Conservation (phyloP, 768 basidiomycete species). For the Auricularia sp. region DNA sequence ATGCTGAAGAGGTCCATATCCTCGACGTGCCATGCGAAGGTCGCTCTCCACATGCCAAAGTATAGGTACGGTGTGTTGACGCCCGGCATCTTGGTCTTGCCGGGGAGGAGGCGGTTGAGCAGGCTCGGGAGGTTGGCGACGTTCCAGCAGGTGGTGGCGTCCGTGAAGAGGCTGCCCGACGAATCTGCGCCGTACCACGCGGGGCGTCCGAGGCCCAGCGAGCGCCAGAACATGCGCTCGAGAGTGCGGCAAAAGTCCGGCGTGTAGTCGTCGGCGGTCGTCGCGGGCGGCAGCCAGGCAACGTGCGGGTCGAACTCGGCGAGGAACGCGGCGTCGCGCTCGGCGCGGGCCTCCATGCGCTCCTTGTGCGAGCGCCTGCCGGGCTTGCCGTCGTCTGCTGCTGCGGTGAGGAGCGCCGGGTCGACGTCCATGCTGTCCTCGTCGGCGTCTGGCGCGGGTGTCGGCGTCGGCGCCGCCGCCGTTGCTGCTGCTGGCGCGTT, state of each 20-base stretch:
- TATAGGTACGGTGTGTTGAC: conserved; percentile 97
- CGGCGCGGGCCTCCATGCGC: conserved; percentile 20
- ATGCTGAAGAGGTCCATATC: conserved; percentile 99
- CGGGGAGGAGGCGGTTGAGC: conserved; percentile 67
- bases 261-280: conserved; percentile 68
- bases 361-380: conserved; percentile 15
- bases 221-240: conserved; percentile 88
- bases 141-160: conserved; percentile 80
- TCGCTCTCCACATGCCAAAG: conserved; percentile 99
- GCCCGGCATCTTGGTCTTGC: conserved; percentile 71
- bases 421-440: conserved; percentile 48
- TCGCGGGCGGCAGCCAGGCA: conserved; percentile 75
- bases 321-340: conserved; percentile 46
- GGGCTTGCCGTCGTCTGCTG: conserved; percentile 7
- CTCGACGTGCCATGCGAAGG: conserved; percentile 99
- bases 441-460: conserved; percentile 15
- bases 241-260: conserved; percentile 78
- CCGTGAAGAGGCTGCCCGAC: conserved; percentile 57
- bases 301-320: conserved; percentile 57
- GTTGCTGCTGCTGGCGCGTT: background rate
- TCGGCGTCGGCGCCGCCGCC: background rate
- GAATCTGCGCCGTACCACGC: conserved; percentile 96
- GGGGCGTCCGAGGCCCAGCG: conserved; percentile 77
- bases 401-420: conserved; percentile 1
- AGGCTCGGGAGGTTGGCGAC: conserved; percentile 86